Percentiles rank a stretch among this genome's conserved stretches.
Conservation (phyloP, 345 rosid genomes). For the Turnera subulata region DNA sequence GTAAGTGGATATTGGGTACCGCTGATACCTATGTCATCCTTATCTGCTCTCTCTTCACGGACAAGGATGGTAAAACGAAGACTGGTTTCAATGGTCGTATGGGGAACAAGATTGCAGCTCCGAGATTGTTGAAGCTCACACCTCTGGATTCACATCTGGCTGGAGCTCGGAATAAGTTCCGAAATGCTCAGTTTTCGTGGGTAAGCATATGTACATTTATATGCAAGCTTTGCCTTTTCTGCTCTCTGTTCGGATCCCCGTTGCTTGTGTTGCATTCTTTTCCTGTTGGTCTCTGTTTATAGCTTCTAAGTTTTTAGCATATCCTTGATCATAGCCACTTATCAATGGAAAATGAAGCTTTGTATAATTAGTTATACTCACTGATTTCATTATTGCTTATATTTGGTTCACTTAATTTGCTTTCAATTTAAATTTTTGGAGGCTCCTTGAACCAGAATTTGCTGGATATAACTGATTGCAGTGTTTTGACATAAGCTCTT, state of each 20-base stretch:
- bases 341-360: too few species aligned
- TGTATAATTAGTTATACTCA: too few species aligned
- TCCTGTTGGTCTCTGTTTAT: neutral
- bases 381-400: too few species aligned
- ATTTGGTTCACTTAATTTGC: too few species aligned
- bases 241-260: too few species aligned
- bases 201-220: conserved; percentile 35
- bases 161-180: conserved; percentile 82
- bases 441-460: too few species aligned
- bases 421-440: too few species aligned
- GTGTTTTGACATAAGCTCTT: too few species aligned
- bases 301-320: neutral
- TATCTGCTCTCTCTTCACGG: conserved; percentile 82
- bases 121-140: conserved; percentile 81
- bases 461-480: too few species aligned
- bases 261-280: neutral
- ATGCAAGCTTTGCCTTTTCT: neutral
- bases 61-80: conserved; percentile 77
- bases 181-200: conserved; percentile 94
- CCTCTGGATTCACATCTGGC: conserved; percentile 88
- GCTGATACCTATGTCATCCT: conserved; percentile 89
- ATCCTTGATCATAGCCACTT: too few species aligned
- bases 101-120: conserved; percentile 97
- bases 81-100: conserved; percentile 96
- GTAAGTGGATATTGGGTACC: conserved; percentile 98